Evolutionary conservation across 2,329 filamentous ascomycete species (phyloP), one percentile per base, ranked within the genome.

Genomic region (Fusarium sp.): DNA sequence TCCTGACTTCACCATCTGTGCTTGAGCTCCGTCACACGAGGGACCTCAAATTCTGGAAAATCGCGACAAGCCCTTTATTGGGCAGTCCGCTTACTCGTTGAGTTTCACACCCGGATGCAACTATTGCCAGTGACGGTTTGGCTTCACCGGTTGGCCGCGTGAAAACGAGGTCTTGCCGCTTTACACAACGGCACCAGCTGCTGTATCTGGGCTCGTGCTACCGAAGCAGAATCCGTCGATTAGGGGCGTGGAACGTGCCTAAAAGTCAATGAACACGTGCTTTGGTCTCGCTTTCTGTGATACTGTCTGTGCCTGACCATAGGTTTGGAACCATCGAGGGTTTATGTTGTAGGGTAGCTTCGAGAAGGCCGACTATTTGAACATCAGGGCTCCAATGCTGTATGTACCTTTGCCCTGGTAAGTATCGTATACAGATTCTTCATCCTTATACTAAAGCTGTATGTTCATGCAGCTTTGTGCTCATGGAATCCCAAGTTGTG

Each of bases 1-100:
- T 65, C 42, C 23, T 65, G 16, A 19, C 48, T 30, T 46, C 48
- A 56, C 42, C 50, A 53, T 55, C 50, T 64, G 49, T 56, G 69
- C 55, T 48, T 49, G 51, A 45, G 51, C 34, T 49, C 23, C 52
- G 68, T 73, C 61, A 56, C 63, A 73, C 57, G 43, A 48, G 57
- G 57, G 49, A 43, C 39, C 54, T 48, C 42, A 34, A 37, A 60
- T 69, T 73, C 67, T 71, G 60, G 69, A 56, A 67, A 69, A 59
- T 74, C 72, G 72, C 72, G 67, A 74, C 72, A 65, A 67, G 58
- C 46, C 25, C 72, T 65, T 26, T 52, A 69, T 72, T 69, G 45
- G 69, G 72, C 37, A 74, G 58, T 64, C 58, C 63, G 60, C 48
- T 62, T 45, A 52, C 54, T 54, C 45, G 44, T 65, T 25, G 31